phyloP scores from a whole-genome alignment of 306 rosid genomes.

The Gynostemma pentaphyllum region DNA sequence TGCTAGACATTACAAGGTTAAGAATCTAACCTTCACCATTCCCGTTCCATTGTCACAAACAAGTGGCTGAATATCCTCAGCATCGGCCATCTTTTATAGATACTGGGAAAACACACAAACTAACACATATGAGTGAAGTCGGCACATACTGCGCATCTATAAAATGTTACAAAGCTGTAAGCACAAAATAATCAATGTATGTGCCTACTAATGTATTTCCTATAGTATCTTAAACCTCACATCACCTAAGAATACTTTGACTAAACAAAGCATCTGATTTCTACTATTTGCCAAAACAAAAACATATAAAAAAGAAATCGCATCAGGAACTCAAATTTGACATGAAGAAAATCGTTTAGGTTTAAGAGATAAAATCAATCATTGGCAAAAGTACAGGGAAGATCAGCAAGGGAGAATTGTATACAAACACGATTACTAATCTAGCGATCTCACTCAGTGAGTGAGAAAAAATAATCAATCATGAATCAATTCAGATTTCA shows the following conservation, averaged over 20 bases:
- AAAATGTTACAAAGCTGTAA: neutral
- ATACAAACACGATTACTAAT: neutral
- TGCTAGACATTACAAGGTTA: neutral
- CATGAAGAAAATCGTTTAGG: neutral
- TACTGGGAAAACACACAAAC: neutral
- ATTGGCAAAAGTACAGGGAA: neutral
- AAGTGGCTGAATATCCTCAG: constrained; percentile 94
- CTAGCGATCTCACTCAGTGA: neutral
- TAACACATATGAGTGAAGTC: neutral
- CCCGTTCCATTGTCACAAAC: constrained; percentile 98
- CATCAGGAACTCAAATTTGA: neutral
- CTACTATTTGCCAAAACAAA: neutral
- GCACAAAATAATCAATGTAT: neutral
- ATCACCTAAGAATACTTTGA: neutral
- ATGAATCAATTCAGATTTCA: neutral
- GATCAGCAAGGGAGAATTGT: neutral
- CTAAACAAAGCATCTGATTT: neutral
- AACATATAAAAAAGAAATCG: neutral
- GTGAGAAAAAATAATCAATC: neutral
- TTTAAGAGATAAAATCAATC: neutral
- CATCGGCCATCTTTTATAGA: constrained; percentile 69
- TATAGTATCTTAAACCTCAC: neutral
- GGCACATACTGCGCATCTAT: neutral
- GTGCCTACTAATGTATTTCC: neutral
- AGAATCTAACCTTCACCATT: constrained; percentile 77